phyloP scores from a whole-genome alignment of 2,329 filamentous ascomycete genomes.

The Colletotrichum somersetense region DNA sequence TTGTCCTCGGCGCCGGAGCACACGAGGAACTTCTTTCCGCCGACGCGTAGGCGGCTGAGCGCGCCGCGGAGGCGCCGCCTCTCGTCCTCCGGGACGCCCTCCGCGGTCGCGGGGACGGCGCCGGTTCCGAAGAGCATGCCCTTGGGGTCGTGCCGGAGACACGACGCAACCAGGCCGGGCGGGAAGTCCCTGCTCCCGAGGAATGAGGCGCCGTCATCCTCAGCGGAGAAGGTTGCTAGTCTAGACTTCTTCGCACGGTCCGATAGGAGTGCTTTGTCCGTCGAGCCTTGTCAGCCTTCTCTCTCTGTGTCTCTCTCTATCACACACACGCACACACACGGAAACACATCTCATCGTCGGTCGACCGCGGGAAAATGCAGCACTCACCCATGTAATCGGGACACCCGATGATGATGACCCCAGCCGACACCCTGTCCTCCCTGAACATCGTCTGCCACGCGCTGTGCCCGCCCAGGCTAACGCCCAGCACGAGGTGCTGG shows the following conservation, averaged over 20 bases:
- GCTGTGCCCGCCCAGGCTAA: constrained; percentile 88
- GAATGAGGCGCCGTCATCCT: constrained; percentile 72
- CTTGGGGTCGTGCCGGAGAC: constrained; percentile 79
- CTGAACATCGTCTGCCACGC: constrained; percentile 86
- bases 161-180: constrained; percentile 70
- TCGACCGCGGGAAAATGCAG: constrained; percentile 8
- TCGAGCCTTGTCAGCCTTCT: constrained; percentile 12
- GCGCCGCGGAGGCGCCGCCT: constrained; percentile 59
- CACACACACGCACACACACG: too few species aligned
- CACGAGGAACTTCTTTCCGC: constrained; percentile 73
- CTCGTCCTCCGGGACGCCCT: constrained; percentile 52
- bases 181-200: constrained; percentile 86
- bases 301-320: too few species aligned
- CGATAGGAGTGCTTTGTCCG: constrained; percentile 71
- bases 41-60: constrained; percentile 60
- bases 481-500: constrained; percentile 81
- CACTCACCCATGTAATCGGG: constrained; percentile 82
- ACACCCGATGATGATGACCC: constrained; percentile 86
- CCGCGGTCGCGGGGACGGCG: constrained; percentile 46
- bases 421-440: constrained; percentile 83
- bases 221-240: constrained; percentile 69
- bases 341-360: neutral
- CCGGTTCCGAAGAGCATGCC: constrained; percentile 74
- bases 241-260: constrained; percentile 82
- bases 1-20: constrained; percentile 77